Percentiles rank a stretch among this genome's conserved stretches.
These are phyloP conservation scores for Tetrahymena thermophila DNA, from an alignment of 73 alveolate species.

Conservation along the genomic window DNA sequence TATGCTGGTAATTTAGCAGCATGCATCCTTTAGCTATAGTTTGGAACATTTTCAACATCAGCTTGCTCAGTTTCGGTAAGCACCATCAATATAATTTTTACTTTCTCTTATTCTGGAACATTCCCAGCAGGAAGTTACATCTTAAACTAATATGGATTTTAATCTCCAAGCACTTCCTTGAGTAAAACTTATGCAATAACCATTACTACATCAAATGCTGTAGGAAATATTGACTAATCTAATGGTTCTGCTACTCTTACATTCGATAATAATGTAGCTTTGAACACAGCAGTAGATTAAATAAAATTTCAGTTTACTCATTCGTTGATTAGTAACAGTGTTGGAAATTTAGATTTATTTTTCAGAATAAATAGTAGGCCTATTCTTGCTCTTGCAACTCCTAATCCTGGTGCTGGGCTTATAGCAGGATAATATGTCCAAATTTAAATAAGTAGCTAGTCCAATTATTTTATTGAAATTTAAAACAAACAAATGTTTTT, in stretches of 20 bases:
- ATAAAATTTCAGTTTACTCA: neutral
- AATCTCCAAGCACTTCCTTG: neutral
- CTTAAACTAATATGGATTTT: neutral
- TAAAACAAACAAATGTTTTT: no score
- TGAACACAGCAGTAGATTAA: neutral
- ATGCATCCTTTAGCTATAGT: neutral
- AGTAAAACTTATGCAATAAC: neutral
- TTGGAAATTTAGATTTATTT: neutral
- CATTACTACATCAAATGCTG: neutral
- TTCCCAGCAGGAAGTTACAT: neutral
- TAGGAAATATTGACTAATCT: neutral
- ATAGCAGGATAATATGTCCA: neutral
- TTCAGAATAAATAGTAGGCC: neutral
- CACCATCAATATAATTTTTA: neutral
- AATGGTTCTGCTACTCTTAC: neutral
- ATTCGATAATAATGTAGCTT: neutral
- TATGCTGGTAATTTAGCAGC: neutral
- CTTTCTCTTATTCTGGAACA: neutral
- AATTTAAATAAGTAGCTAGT: neutral
- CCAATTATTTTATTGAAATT: no score
- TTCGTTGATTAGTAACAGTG: neutral
- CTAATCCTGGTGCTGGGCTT: neutral
- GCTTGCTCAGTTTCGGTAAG: neutral
- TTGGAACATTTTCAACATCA: neutral
- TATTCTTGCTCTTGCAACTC: neutral